phyloP scores from a whole-genome alignment of 176 grass and related monocot genomes.

The Themeda triandra region DNA sequence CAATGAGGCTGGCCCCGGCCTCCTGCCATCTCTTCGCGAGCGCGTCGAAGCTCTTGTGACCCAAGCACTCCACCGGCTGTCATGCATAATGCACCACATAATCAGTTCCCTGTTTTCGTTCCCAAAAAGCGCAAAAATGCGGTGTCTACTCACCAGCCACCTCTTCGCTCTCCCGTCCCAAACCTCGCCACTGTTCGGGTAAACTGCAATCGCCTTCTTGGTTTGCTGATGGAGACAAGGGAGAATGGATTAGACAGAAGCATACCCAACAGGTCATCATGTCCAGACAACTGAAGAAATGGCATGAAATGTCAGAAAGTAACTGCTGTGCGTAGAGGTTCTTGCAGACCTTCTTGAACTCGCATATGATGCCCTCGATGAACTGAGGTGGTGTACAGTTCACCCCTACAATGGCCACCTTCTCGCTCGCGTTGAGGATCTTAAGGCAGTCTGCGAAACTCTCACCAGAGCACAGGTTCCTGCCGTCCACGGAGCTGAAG shows the following conservation, averaged over 20 bases:
- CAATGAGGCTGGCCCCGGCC: constrained; percentile 62
- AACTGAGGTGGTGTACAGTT: constrained; percentile 78
- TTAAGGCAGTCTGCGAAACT: constrained; percentile 57
- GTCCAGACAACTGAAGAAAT: neutral
- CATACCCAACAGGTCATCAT: neutral
- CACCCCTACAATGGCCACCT: constrained; percentile 59
- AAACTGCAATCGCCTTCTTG: constrained; percentile 68
- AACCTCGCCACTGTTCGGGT: constrained; percentile 79
- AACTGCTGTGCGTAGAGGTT: neutral
- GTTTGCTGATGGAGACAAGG: constrained; percentile 46
- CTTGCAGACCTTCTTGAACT: constrained; percentile 55
- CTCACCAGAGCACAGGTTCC: constrained; percentile 62
- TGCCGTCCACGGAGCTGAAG: constrained; percentile 77
- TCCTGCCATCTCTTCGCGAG: constrained; percentile 58
- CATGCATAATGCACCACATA: neutral
- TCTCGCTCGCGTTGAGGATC: constrained; percentile 54
- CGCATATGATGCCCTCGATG: constrained; percentile 59
- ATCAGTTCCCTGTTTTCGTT: neutral
- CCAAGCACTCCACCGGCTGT: constrained; percentile 54
- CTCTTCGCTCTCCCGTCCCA: constrained; percentile 76
- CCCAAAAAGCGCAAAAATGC: neutral
- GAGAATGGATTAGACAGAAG: neutral
- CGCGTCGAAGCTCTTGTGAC: constrained; percentile 54
- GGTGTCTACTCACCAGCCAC: constrained; percentile 68
- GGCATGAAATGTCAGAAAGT: neutral